Conservation (phyloP, 1,284 basidiomycete genomes). For the Peniophora sp. region DNA sequence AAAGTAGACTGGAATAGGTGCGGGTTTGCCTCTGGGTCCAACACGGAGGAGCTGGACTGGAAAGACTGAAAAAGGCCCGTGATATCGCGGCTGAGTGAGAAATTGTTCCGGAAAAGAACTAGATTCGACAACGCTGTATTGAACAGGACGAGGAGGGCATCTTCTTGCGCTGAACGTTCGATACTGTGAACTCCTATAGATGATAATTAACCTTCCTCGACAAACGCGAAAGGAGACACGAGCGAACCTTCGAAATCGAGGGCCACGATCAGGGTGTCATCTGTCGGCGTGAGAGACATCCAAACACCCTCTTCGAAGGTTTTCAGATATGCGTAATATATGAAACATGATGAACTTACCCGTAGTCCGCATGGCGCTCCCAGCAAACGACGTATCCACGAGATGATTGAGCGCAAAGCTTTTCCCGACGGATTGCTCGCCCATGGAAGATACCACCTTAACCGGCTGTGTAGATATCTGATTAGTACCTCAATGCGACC, state of each 20-base stretch:
- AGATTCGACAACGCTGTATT: slow-evolving; percentile 61
- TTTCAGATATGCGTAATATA: neutral
- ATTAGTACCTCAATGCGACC: neutral
- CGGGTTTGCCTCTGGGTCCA: slow-evolving; percentile 52
- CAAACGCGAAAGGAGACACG: neutral
- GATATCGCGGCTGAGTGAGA: slow-evolving; percentile 51
- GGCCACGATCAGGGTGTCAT: slow-evolving; percentile 45
- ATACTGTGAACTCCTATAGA: slow-evolving; percentile 52
- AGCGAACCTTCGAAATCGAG: slow-evolving; percentile 54
- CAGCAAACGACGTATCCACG: slow-evolving; percentile 57
- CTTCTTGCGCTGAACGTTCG: slow-evolving; percentile 56
- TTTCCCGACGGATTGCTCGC: slow-evolving; percentile 59
- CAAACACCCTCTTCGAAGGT: slow-evolving; percentile 44
- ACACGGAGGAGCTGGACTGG: slow-evolving; percentile 50
- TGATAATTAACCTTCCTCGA: neutral
- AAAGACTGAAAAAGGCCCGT: slow-evolving; percentile 56
- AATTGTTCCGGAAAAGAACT: slow-evolving; percentile 59
- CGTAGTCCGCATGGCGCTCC: slow-evolving; percentile 59
- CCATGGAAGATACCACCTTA: slow-evolving; percentile 60
- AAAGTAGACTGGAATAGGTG: slow-evolving; percentile 51
- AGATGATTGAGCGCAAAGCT: slow-evolving; percentile 56
- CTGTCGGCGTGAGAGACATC: slow-evolving; percentile 60
- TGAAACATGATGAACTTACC: slow-evolving; percentile 13
- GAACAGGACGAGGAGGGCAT: slow-evolving; percentile 53
- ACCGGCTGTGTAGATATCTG: slow-evolving; percentile 34